Evolutionary conservation across 1,284 basidiomycete genomes (phyloP).

Genomic region (Leccinum proliferum): DNA sequence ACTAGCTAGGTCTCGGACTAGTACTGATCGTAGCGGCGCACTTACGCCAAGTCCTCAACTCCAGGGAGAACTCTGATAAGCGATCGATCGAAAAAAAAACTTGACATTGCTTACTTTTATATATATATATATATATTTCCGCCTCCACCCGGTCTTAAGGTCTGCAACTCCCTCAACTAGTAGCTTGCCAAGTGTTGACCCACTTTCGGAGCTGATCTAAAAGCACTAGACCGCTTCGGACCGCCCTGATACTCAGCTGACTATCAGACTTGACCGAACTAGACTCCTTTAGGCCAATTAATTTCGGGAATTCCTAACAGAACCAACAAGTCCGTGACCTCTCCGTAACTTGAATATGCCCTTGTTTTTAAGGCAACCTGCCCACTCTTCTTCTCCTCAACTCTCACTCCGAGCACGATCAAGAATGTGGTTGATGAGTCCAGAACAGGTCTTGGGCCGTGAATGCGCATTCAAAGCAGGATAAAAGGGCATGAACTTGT

Average conservation of each 20-base stretch:
- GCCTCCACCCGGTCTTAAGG: too few relatives aligned
- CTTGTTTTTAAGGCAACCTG: slow-evolving; percentile 12
- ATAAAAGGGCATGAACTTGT: too few relatives aligned
- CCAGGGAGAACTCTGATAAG: too few relatives aligned
- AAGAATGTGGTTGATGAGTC: neutral
- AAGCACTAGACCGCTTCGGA: neutral
- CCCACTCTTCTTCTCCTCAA: too few relatives aligned
- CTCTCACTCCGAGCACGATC: neutral
- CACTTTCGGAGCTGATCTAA: neutral
- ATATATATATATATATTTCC: too few relatives aligned
- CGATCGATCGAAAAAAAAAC: too few relatives aligned
- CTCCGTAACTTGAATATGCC: slow-evolving; percentile 2
- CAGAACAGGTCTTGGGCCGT: neutral
- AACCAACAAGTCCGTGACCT: slow-evolving; percentile 1
- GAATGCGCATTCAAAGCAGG: too few relatives aligned
- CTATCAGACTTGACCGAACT: neutral
- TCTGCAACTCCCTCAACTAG: neutral
- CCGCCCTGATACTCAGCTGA: neutral
- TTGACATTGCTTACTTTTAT: too few relatives aligned
- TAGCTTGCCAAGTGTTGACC: neutral
- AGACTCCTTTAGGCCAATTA: slow-evolving; percentile 8
- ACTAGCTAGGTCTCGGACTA: too few relatives aligned
- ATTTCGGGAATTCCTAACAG: slow-evolving; percentile 7
- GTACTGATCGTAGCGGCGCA: too few relatives aligned
- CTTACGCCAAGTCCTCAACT: too few relatives aligned